These are phyloP conservation scores for Leersia perrieri DNA, from an alignment of 176 grass and related monocot species.

Conservation along the genomic window DNA sequence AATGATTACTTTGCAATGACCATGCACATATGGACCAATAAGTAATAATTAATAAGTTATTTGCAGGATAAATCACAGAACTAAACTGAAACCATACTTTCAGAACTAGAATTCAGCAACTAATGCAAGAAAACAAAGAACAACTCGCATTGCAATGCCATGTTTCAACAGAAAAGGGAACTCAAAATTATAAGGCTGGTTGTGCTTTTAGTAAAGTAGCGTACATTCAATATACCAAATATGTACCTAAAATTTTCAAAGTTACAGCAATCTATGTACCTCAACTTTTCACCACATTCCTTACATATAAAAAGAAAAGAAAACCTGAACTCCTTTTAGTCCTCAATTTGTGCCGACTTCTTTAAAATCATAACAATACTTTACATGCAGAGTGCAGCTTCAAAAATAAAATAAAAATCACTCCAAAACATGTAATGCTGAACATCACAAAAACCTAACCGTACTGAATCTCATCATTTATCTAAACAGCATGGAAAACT, in stretches of 20 bases:
- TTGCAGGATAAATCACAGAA: not conserved
- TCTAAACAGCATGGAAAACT: constrained; percentile 14
- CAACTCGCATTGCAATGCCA: not conserved
- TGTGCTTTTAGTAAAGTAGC: not conserved
- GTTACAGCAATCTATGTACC: not conserved
- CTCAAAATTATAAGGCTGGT: not conserved
- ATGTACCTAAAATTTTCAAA: not conserved
- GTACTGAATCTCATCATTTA: not conserved
- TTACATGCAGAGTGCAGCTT: not conserved
- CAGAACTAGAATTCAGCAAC: not conserved
- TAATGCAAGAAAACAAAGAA: constrained; percentile 16
- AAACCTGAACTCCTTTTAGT: constrained; percentile 5
- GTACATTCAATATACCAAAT: not conserved
- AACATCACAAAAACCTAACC: constrained; percentile 15
- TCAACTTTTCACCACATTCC: constrained; percentile 10
- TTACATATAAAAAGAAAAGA: constrained; percentile 12
- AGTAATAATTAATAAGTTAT: not conserved
- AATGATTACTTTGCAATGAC: not conserved
- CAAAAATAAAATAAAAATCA: constrained; percentile 30
- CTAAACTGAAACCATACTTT: not conserved
- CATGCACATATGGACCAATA: not conserved
- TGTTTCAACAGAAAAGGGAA: not conserved
- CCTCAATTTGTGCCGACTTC: not conserved
- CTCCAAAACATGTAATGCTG: not conserved
- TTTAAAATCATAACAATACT: not conserved